Conservation (phyloP, 2,329 filamentous ascomycete genomes). For the Didymosphaeria variabile region DNA sequence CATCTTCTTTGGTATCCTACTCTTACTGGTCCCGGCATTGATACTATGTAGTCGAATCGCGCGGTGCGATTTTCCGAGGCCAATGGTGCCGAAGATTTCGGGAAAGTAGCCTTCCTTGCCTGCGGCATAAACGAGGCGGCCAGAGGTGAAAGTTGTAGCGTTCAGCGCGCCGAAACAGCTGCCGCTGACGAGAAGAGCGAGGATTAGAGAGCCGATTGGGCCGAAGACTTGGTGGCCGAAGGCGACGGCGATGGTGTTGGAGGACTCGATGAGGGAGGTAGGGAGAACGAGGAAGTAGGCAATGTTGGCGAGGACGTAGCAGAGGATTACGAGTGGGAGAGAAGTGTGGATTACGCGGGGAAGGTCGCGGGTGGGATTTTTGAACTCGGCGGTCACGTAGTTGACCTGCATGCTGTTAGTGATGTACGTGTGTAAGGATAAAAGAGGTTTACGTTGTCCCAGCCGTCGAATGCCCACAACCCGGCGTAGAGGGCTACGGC, state of each 20-base stretch:
- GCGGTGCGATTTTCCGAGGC: conserved; percentile 63
- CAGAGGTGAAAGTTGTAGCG: conserved; percentile 91
- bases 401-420: conserved; percentile 72
- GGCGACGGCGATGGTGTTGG: conserved; percentile 94
- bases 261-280: conserved; percentile 78
- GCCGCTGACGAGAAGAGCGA: conserved; percentile 88
- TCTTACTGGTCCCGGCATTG: conserved; percentile 30
- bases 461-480: conserved; percentile 97
- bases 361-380: conserved; percentile 87
- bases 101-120: conserved; percentile 96
- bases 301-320: conserved; percentile 89
- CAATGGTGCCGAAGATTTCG: conserved; percentile 81
- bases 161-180: conserved; percentile 96
- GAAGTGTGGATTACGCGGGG: conserved; percentile 96
- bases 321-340: conserved; percentile 91
- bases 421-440: neutral
- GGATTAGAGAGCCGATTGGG: conserved; percentile 78
- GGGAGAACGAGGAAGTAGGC: conserved; percentile 95
- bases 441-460: conserved; percentile 85
- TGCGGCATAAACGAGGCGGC: conserved; percentile 90
- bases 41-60: conserved; percentile 45
- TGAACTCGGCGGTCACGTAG: conserved; percentile 97
- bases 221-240: conserved; percentile 94
- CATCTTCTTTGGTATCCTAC: conserved; percentile 34
- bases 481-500: conserved; percentile 95